These are phyloP conservation scores for Odonthalia washingtoniensis DNA, from an alignment of 31 red algal species.

Conservation along the genomic window DNA sequence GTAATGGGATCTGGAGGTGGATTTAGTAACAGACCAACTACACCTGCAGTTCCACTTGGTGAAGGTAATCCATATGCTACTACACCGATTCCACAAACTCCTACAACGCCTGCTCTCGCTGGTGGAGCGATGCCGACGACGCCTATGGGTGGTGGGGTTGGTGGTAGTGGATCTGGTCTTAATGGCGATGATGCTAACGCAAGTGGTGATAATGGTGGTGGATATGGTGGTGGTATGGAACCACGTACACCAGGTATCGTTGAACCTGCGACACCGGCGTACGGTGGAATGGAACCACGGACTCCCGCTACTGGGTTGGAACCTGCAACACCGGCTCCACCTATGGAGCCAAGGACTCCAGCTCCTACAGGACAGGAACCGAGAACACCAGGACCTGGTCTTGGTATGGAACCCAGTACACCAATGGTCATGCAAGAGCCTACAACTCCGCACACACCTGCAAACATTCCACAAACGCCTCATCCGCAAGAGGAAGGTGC, in stretches of 20 bases:
- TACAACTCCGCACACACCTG: conserved; percentile 58
- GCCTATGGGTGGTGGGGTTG: conserved; percentile 22
- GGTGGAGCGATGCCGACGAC: conserved; percentile 43
- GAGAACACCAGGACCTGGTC: conserved; percentile 50
- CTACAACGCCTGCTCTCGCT: conserved; percentile 36
- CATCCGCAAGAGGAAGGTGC: conserved; percentile 43
- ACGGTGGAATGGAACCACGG: conserved; percentile 43
- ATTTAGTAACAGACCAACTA: conserved; percentile 20
- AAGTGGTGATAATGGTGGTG: too few species aligned
- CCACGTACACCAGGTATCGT: conserved; percentile 10
- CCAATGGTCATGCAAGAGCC: conserved; percentile 66
- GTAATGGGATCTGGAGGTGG: neutral
- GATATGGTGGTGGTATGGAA: neutral
- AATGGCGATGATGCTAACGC: too few species aligned
- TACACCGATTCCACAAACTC: conserved; percentile 39
- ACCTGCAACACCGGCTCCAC: conserved; percentile 57
- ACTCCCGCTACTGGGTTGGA: conserved; percentile 45
- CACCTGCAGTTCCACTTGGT: neutral
- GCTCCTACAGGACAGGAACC: conserved; percentile 52
- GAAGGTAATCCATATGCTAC: neutral
- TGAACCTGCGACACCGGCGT: conserved; percentile 57
- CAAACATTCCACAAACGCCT: conserved; percentile 57
- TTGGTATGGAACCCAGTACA: conserved; percentile 61
- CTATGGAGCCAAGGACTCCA: conserved; percentile 57
- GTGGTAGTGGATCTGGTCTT: too few species aligned